Percentiles rank a stretch among this genome's conserved stretches.
These are phyloP conservation scores for Candida incommunis DNA, from an alignment of 805 yeast species.

Conservation along the genomic window DNA sequence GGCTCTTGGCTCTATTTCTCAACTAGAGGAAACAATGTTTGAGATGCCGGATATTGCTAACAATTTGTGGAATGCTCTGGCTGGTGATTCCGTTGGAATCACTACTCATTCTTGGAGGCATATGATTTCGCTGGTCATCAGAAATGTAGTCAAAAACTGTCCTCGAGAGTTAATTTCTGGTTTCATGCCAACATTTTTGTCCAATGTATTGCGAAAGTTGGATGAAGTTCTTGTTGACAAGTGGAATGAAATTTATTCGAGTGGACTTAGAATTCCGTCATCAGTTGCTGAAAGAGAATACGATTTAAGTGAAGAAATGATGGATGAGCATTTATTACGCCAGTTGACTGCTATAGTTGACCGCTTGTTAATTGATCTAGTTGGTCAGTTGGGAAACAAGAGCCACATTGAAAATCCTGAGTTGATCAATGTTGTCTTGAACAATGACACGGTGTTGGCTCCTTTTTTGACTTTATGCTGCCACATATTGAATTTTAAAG, in stretches of 20 bases:
- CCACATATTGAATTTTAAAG: conserved; percentile 70
- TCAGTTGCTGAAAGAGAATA: conserved; percentile 43
- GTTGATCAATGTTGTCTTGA: conserved; percentile 38
- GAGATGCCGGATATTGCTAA: conserved; percentile 72
- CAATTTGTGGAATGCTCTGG: conserved; percentile 71
- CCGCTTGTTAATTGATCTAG: conserved; percentile 71
- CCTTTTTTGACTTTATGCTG: conserved; percentile 64
- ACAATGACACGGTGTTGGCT: conserved; percentile 52
- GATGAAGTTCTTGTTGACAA: conserved; percentile 58
- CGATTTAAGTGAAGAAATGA: conserved; percentile 90
- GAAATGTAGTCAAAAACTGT: conserved; percentile 80
- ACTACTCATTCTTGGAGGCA: conserved; percentile 96
- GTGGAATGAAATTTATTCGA: conserved; percentile 56
- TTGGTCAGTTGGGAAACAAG: conserved; percentile 51
- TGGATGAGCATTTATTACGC: conserved; percentile 89
- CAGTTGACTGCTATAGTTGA: conserved; percentile 89
- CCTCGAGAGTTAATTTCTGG: conserved; percentile 53
- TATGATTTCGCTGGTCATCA: conserved; percentile 75
- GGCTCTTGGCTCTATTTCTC: conserved; percentile 79
- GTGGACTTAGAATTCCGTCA: conserved; percentile 30
- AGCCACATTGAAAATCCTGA: conserved; percentile 40
- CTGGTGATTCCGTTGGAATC: conserved; percentile 73
- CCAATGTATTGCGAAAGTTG: conserved; percentile 56
- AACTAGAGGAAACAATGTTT: conserved; percentile 77
- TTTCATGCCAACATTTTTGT: conserved; percentile 68